These are phyloP conservation scores for Curvularia lunata DNA, from an alignment of 2,329 filamentous ascomycete genomes.

Conservation along the genomic window DNA sequence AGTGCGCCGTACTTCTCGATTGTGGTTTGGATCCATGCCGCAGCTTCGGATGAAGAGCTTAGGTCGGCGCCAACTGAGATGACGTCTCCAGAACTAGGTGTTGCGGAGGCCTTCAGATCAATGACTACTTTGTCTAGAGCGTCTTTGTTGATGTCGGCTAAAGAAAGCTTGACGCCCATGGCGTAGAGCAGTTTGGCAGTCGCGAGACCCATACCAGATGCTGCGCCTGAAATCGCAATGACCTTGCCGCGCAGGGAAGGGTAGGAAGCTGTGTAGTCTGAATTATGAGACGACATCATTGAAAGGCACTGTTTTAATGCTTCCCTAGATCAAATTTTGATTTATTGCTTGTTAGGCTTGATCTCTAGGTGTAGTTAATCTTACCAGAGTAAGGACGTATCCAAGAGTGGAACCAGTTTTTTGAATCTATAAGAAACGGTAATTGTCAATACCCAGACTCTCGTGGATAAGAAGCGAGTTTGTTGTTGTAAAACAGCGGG, in stretches of 20 bases:
- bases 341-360: background rate
- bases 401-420: background rate
- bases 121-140: slow-evolving; percentile 24
- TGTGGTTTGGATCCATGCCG: slow-evolving; percentile 47
- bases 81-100: background rate
- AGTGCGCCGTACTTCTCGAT: slow-evolving; percentile 45
- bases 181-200: slow-evolving; percentile 54
- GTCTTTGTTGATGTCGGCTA: slow-evolving; percentile 46
- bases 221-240: slow-evolving; percentile 23
- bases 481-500: background rate
- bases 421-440: background rate
- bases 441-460: background rate
- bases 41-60: slow-evolving; percentile 39
- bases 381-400: background rate
- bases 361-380: background rate
- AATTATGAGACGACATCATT: background rate
- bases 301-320: background rate
- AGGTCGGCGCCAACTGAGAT: background rate
- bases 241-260: background rate
- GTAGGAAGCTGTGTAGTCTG: background rate
- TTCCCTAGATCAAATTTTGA: background rate
- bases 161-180: slow-evolving; percentile 45
- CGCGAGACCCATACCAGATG: slow-evolving; percentile 55
- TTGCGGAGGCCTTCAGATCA: background rate
- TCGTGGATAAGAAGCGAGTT: background rate